phyloP scores from a whole-genome alignment of 2,329 filamentous ascomycete species.

The Thielaviopsis ethacetica region DNA sequence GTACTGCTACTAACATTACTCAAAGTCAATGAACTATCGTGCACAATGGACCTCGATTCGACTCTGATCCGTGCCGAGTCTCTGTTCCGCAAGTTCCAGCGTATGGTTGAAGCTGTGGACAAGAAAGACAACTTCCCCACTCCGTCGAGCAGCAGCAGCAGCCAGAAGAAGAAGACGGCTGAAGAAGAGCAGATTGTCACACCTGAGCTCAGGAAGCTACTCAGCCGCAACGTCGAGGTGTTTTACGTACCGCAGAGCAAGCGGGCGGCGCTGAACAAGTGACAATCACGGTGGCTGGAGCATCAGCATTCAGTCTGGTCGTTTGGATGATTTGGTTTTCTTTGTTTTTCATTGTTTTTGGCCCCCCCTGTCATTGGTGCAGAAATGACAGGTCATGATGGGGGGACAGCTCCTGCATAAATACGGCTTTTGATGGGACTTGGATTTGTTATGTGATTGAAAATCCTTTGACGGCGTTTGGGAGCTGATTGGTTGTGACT shows the following conservation, averaged over 20 bases:
- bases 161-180: conserved; percentile 16
- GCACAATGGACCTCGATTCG: conserved; percentile 76
- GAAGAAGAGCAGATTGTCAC: conserved; percentile 33
- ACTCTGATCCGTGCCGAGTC: conserved; percentile 78
- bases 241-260: conserved; percentile 18
- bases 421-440: no score
- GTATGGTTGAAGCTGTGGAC: conserved; percentile 79
- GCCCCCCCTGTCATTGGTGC: not conserved
- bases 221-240: conserved; percentile 32
- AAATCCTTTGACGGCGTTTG: no score
- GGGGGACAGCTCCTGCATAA: no score
- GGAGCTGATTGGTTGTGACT: not conserved
- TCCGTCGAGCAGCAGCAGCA: conserved; percentile 9
- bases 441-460: no score
- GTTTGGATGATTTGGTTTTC: not conserved
- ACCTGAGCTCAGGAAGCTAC: conserved; percentile 36
- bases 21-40: conserved; percentile 82
- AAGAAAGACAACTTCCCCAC: conserved; percentile 75
- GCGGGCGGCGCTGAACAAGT: conserved; percentile 6
- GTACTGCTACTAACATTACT: not conserved
- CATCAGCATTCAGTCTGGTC: conserved; percentile 8
- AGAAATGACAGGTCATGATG: no score
- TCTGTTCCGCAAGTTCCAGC: conserved; percentile 74
- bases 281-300: conserved; percentile 7
- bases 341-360: not conserved